phyloP scores from a whole-genome alignment of 345 rosid species.

The Psidium guajava region DNA sequence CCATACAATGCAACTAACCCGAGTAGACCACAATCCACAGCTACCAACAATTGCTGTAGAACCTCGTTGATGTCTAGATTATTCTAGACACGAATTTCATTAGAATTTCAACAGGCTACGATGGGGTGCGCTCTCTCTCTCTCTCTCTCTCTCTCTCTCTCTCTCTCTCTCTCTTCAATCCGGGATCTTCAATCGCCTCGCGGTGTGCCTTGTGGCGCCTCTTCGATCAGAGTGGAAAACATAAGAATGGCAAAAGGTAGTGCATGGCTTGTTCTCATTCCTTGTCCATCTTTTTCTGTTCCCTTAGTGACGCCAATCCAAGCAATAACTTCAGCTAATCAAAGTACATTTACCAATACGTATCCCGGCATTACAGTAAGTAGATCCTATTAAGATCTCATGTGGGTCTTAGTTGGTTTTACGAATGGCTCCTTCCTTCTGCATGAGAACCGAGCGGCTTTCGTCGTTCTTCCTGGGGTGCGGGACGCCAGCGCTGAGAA shows the following conservation, averaged over 20 bases:
- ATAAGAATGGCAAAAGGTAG: not conserved
- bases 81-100: too few relatives aligned
- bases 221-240: not conserved
- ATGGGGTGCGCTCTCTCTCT: not conserved
- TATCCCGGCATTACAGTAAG: not conserved
- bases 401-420: not conserved
- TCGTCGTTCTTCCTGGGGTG: not conserved
- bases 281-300: not conserved
- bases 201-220: not conserved
- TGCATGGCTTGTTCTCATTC: not conserved
- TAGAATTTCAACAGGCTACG: not conserved
- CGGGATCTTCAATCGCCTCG: not conserved
- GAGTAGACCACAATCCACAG: too few relatives aligned
- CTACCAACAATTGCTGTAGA: too few relatives aligned
- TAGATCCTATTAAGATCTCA: not conserved
- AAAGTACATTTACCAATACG: not conserved
- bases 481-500: not conserved
- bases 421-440: not conserved
- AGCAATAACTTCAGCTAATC: not conserved
- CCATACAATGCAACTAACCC: too few relatives aligned
- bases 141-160: not conserved
- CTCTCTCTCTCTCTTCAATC: not conserved
- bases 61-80: too few relatives aligned
- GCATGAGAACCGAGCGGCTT: not conserved
- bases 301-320: not conserved